Evolutionary conservation across 352 stramenopile species (phyloP), one percentile per base, ranked within the genome.

Genomic region (Phytopythium sindhum): DNA sequence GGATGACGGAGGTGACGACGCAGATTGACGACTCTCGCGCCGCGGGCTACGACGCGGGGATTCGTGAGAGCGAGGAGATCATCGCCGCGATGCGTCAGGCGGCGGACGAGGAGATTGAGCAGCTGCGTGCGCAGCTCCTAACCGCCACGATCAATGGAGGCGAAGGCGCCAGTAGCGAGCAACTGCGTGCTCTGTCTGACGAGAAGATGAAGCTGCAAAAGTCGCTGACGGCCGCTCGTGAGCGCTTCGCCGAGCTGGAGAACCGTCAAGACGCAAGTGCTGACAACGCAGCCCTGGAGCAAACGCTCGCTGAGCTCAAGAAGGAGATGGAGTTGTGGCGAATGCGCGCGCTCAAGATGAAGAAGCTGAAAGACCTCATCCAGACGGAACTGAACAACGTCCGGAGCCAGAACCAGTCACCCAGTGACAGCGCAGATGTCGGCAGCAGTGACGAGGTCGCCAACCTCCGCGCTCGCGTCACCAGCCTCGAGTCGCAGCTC

Each of bases 271-370:
- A 21, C 42, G 26, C 26, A 4, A 24, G 28, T 10, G 28, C 15
- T 47, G 41, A 42, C 0, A 63, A 66, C 17, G 41, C 57, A 6
- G 24, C 37, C 2, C 28, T 39, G 2, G 48, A 55, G 12, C 52
- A 66, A 17, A 26, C 57, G 28, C 21, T 76, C 29, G 68, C 61
- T 1, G 64, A 78, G 39, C 5, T 62, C 33, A 67, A 60, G 19
- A 89, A 73, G 74, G 79, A 92, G 56, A 82, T 90, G 63, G 81
- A 96, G 51, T 37, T 96, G 26, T 93, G 84, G 86, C 86, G 84
- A 29, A 75, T 82, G 60, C 83, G 86, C 33, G 84, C 88, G 33
- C 70, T 96, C 39, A 90, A 90, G 57, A 93, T 93, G 84, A 93
- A 93, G 54, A 93, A 93, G 60, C 51, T 88, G 0, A 93, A 93